Percentiles rank a stretch among this genome's conserved stretches.
These are phyloP conservation scores for Kluyveromyces starmeri DNA, from an alignment of 805 yeast species.

Conservation along the genomic window DNA sequence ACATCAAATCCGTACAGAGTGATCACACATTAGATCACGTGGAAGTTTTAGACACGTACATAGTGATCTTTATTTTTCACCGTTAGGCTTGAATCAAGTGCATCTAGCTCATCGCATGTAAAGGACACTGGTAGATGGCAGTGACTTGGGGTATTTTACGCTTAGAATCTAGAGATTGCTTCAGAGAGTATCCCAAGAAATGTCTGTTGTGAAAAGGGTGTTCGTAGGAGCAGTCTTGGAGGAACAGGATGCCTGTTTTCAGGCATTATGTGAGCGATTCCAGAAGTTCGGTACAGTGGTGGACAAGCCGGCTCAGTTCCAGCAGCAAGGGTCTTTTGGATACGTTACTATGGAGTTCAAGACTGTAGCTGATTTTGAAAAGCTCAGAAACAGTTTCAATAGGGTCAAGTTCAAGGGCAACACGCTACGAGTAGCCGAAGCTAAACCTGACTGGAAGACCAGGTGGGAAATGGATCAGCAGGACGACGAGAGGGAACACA, in stretches of 20 bases:
- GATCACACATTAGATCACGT: no score
- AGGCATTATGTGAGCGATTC: slow-evolving; percentile 47
- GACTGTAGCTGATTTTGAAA: slow-evolving; percentile 33
- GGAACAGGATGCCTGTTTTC: slow-evolving; percentile 20
- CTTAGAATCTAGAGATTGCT: no score
- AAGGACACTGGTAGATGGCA: no score
- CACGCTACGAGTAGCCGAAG: slow-evolving; percentile 49
- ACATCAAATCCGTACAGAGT: no score
- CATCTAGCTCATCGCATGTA: no score
- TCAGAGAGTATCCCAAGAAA: not conserved
- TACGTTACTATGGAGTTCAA: slow-evolving; percentile 52
- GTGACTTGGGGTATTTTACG: no score
- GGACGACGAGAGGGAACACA: slow-evolving; percentile 28
- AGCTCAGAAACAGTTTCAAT: slow-evolving; percentile 49
- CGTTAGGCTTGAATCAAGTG: no score
- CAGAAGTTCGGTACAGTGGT: slow-evolving; percentile 48
- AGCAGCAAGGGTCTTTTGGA: slow-evolving; percentile 56
- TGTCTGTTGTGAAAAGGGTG: slow-evolving; percentile 17
- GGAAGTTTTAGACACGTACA: no score
- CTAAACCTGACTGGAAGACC: slow-evolving; percentile 45
- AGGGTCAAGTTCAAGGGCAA: slow-evolving; percentile 74
- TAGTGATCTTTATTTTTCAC: no score
- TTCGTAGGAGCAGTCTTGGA: slow-evolving; percentile 26
- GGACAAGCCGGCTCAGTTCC: slow-evolving; percentile 44
- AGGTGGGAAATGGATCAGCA: slow-evolving; percentile 40